A percentile compares a stretch with the other conserved stretches of the same genome.
Evolutionary conservation across 2,329 filamentous ascomycete species (phyloP).

Genomic region (Xylariomycetidae sp.): DNA sequence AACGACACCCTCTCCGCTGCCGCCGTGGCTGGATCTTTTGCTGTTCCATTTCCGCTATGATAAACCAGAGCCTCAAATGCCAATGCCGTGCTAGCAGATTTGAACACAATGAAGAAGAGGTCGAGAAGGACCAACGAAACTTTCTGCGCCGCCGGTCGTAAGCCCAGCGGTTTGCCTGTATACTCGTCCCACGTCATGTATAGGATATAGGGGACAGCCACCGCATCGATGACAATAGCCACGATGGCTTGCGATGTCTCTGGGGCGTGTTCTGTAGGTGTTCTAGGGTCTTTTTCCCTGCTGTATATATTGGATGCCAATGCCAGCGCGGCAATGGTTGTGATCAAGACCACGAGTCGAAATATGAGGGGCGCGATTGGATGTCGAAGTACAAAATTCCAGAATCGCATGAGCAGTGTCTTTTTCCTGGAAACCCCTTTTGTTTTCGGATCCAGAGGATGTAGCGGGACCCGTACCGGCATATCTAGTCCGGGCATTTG

Average conservation of each 20-base stretch:
- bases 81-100: slow-evolving; percentile 85
- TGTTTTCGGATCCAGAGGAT: slow-evolving; percentile 32
- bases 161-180: slow-evolving; percentile 83
- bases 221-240: slow-evolving; percentile 81
- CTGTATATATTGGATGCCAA: slow-evolving; percentile 72
- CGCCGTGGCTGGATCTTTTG: slow-evolving; percentile 23
- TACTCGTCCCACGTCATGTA: slow-evolving; percentile 98
- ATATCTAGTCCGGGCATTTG: slow-evolving; percentile 35
- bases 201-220: slow-evolving; percentile 83
- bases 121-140: slow-evolving; percentile 87
- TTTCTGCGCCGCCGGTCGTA: slow-evolving; percentile 80
- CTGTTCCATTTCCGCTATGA: slow-evolving; percentile 32
- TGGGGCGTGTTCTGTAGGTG: slow-evolving; percentile 33
- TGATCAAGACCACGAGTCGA: slow-evolving; percentile 75
- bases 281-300: slow-evolving; percentile 37
- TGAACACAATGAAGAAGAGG: slow-evolving; percentile 95
- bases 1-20: slow-evolving; percentile 51
- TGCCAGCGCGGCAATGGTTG: slow-evolving; percentile 76
- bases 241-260: slow-evolving; percentile 78
- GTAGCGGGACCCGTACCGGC: slow-evolving; percentile 33
- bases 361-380: slow-evolving; percentile 82
- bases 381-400: slow-evolving; percentile 69
- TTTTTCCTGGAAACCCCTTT: slow-evolving; percentile 29
- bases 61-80: slow-evolving; percentile 80
- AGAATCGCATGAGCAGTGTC: slow-evolving; percentile 49